Evolutionary conservation across 2,329 filamentous ascomycete genomes (phyloP), one percentile per base, ranked within the genome.

Genomic region (Monosporascus sp.): DNA sequence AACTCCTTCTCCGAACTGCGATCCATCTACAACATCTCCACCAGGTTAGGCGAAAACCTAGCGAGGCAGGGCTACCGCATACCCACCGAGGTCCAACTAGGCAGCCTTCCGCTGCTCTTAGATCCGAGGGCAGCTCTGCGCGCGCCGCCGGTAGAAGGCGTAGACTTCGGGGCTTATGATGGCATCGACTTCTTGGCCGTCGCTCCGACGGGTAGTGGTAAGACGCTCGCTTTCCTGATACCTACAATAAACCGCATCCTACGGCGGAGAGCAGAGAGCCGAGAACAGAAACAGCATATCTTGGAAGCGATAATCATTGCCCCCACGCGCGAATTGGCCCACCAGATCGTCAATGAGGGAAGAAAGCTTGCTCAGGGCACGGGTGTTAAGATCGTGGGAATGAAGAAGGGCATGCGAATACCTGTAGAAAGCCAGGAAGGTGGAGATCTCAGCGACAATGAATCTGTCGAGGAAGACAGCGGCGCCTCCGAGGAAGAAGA

Each of bases 31-130:
- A 80, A 79, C n/a, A 83, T 97, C 43, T 88, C 90, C 4, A 76
- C 80, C 41, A 80, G 85, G 43, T 72, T 99, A 45, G 83, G 85
- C 2, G 83, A 88, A 55, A 99, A 99, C 65, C 76, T 99, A 31
- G 77, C 82, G 15, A 79, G 82, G n/a, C 90, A 97, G 72, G 90
- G 89, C 11, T 99, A 96, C 67, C 83, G 81, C 37, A 77, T 91
- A 53, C 94, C 94, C 14, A 99, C 94, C 0, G 93, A 97, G 71
- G 92, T 99, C 14, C 94, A 99, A 69, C 82, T 97, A 70, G 92
- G 83, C 3, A 87, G 86, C 63, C 72, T 99, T 58, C 93, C 94
- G 27, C 72, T 97, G 46, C 74, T 97, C 37, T 74, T 97, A 31
- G 71, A 77, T 17, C 77, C 82, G 0, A 74, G 77, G 56, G 74